Conservation (phyloP, 257 asterid genomes). For the Rhazya stricta region DNA sequence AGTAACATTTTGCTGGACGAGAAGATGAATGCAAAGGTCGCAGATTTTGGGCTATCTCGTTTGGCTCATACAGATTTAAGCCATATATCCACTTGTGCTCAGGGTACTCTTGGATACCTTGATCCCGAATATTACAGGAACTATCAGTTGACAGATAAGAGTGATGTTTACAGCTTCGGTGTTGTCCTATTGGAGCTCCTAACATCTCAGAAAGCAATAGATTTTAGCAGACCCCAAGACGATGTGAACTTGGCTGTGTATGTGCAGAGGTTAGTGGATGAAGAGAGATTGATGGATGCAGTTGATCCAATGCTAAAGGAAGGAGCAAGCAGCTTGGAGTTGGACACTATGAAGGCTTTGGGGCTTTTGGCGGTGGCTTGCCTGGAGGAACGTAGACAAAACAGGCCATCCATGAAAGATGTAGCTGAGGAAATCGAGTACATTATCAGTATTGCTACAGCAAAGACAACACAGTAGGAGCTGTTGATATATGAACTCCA, state of each 20-base stretch:
- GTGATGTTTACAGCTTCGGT: constrained; percentile 91
- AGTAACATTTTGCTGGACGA: constrained; percentile 79
- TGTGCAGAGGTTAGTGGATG: constrained; percentile 67
- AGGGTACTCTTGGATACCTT: constrained; percentile 89
- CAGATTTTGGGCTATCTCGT: constrained; percentile 84
- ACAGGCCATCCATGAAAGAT: constrained; percentile 93
- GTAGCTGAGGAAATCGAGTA: constrained; percentile 79
- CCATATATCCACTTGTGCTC: constrained; percentile 90
- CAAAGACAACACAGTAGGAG: constrained; percentile 22
- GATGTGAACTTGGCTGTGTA: constrained; percentile 86
- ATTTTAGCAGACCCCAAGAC: constrained; percentile 56
- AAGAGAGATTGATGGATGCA: constrained; percentile 68
- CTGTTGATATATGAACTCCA: not conserved
- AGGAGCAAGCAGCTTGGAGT: constrained; percentile 49
- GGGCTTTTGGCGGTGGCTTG: constrained; percentile 81
- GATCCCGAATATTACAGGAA: constrained; percentile 90
- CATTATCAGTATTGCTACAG: constrained; percentile 52
- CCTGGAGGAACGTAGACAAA: constrained; percentile 76
- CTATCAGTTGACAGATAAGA: constrained; percentile 81
- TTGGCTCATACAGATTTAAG: constrained; percentile 81
- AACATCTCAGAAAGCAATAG: constrained; percentile 87
- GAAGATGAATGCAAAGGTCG: constrained; percentile 62
- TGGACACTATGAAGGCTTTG: constrained; percentile 88
- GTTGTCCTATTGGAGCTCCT: constrained; percentile 77
- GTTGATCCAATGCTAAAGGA: constrained; percentile 69